Percentiles rank a stretch among this genome's conserved stretches.
These are phyloP conservation scores for Teunomyces stri DNA, from an alignment of 805 yeast genomes.

Conservation along the genomic window DNA sequence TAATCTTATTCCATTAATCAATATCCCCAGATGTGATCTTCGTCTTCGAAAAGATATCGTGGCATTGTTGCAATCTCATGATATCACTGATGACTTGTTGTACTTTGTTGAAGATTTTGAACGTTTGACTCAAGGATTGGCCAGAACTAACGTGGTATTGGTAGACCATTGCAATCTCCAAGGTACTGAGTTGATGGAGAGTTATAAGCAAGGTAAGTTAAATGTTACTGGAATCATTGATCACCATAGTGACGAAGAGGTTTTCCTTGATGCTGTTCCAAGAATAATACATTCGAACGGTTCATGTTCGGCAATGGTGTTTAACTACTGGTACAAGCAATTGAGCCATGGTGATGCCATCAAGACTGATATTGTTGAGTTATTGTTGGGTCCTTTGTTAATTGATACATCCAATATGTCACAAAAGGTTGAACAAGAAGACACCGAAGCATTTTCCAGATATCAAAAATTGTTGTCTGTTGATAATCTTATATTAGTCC, in stretches of 20 bases:
- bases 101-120: conserved; percentile 67
- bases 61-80: conserved; percentile 46
- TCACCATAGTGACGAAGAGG: conserved; percentile 77
- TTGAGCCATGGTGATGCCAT: conserved; percentile 13
- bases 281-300: conserved; percentile 63
- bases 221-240: conserved; percentile 67
- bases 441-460: conserved; percentile 41
- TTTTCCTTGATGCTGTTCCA: conserved; percentile 52
- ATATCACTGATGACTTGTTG: conserved; percentile 49
- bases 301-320: conserved; percentile 76
- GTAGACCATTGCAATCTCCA: conserved; percentile 83
- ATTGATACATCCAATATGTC: conserved; percentile 73
- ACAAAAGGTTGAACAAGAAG: conserved; percentile 61
- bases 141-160: conserved; percentile 45
- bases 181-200: conserved; percentile 37
- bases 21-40: conserved; percentile 67
- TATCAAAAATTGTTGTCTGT: conserved; percentile 29
- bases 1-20: conserved; percentile 65
- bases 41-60: conserved; percentile 68
- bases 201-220: conserved; percentile 20
- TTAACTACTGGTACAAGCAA: conserved; percentile 53
- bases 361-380: conserved; percentile 35
- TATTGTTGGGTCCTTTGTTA: conserved; percentile 66
- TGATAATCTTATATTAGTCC: not conserved
- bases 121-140: conserved; percentile 10